These are phyloP conservation scores for Suillus subaureus DNA, from an alignment of 768 basidiomycete genomes.

Conservation along the genomic window DNA sequence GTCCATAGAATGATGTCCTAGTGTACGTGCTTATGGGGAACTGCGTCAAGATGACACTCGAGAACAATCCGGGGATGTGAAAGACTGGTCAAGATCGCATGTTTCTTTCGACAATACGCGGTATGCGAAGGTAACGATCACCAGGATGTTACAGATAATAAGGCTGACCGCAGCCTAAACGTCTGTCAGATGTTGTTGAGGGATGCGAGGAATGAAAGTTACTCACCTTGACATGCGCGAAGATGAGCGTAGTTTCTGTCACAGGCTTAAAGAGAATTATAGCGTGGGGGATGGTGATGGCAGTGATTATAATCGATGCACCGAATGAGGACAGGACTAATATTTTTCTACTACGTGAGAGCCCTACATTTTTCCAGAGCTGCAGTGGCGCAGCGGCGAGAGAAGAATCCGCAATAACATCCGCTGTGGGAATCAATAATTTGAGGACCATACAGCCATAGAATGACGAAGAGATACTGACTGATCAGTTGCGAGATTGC, in stretches of 20 bases:
- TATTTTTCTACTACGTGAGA: conserved; percentile 18
- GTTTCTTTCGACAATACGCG: conserved; percentile 15
- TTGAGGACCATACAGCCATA: neutral
- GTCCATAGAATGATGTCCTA: neutral
- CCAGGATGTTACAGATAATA: conserved; percentile 31
- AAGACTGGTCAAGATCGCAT: conserved; percentile 12
- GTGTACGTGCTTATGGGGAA: neutral
- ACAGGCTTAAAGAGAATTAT: conserved; percentile 9
- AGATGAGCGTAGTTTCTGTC: conserved; percentile 19
- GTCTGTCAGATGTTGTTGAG: neutral
- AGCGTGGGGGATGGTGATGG: conserved; percentile 21
- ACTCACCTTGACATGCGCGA: conserved; percentile 24
- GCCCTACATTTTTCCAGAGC: conserved; percentile 17
- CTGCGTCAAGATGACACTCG: neutral
- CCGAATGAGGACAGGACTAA: conserved; percentile 25
- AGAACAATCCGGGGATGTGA: neutral
- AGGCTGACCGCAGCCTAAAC: conserved; percentile 24
- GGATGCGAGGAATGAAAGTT: neutral
- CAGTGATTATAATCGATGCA: conserved; percentile 23
- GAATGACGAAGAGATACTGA: conserved; percentile 14
- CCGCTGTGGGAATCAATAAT: neutral
- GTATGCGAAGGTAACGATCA: conserved; percentile 26
- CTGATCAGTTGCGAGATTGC: conserved; percentile 23
- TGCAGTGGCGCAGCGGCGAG: conserved; percentile 7
- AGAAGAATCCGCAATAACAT: neutral